Evolutionary conservation across 2,329 filamentous ascomycete species (phyloP), one percentile per base, ranked within the genome.

Genomic region (Colletotrichum siamense): DNA sequence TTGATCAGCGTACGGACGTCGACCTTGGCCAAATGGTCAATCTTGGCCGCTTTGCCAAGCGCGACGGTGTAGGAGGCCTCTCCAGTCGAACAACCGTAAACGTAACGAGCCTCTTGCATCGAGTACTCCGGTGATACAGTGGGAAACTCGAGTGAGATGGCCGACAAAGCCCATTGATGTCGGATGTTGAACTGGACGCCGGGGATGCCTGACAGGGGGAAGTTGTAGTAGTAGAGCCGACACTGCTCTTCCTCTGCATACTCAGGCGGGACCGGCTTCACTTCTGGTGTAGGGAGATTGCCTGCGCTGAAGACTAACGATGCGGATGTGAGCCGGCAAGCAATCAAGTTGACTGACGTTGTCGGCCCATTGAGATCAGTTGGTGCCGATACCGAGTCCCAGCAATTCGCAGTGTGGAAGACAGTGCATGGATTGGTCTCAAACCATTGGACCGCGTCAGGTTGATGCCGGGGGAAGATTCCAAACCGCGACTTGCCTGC

Each of bases 351-450:
- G 6, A 95, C 91, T 1, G 87, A 78, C 2, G 80, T 30, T 18
- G 83, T 77, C 3, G 82, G 78, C 6, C 59, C 59, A 24, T 74
- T 69, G 15, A 18, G 8, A 7, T 74, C 71, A 6, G n/a, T 9
- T 6, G 26, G 9, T 9, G 59, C 13, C 10, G 49, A 52, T 9
- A 30, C 3, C 6, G 89, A 87, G 69, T 94, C 92, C 94, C 93
- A 95, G 3, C 91, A 91, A 78, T 94, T 95, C 1, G 92, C 93
- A 0, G 93, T 94, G 79, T 95, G 94, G 77, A 95, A 94, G 61
- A 95, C 93, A 79, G 92, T 92, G 79, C 92, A 95, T 8, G 92
- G 87, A 13, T 89, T 89, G 0, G 93, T 94, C 82, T 93, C 90
- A 77, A 93, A 95, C 93, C 93, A 95, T 12, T 88, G 87, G 4